Evolutionary conservation across 148 eudicot genomes (phyloP).

Genomic region (Polygonum maritimum): DNA sequence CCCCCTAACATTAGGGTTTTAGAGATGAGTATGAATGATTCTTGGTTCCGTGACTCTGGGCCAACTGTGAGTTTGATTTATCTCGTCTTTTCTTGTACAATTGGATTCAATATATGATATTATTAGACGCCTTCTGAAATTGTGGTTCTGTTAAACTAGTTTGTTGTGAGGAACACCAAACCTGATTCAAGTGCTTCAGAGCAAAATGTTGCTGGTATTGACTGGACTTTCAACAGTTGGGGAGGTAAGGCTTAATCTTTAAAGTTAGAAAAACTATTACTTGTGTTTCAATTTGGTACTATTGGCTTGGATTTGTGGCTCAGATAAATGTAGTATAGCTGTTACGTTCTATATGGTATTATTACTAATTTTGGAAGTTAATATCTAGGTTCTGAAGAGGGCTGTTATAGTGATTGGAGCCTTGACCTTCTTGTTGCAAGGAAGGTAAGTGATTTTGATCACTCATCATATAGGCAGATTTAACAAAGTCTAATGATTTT

Average conservation of each 20-base stretch:
- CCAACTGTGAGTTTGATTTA: constrained; percentile 65
- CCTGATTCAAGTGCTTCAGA: constrained; percentile 20
- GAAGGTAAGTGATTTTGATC: constrained; percentile 46
- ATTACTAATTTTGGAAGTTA: background rate
- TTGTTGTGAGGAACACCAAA: constrained; percentile 46
- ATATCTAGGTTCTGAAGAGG: constrained; percentile 59
- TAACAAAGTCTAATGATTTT: background rate
- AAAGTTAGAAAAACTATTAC: background rate
- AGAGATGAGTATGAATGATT: constrained; percentile 94
- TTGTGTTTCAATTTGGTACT: background rate
- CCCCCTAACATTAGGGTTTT: constrained; percentile 67
- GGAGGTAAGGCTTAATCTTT: constrained; percentile 54
- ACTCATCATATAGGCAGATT: background rate
- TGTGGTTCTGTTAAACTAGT: constrained; percentile 25
- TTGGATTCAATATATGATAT: background rate
- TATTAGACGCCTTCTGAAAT: constrained; percentile 1
- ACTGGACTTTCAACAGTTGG: constrained; percentile 93
- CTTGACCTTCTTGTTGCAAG: constrained; percentile 73
- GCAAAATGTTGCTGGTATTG: constrained; percentile 62
- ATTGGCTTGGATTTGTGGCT: background rate
- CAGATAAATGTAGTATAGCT: background rate
- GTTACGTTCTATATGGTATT: background rate
- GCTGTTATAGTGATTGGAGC: constrained; percentile 90
- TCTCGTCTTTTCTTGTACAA: background rate
- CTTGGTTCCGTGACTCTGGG: constrained; percentile 93